Evolutionary conservation across 108 stramenopile genomes (phyloP), one percentile per base, ranked within the genome.

Genomic region (Nitzschia sp.): DNA sequence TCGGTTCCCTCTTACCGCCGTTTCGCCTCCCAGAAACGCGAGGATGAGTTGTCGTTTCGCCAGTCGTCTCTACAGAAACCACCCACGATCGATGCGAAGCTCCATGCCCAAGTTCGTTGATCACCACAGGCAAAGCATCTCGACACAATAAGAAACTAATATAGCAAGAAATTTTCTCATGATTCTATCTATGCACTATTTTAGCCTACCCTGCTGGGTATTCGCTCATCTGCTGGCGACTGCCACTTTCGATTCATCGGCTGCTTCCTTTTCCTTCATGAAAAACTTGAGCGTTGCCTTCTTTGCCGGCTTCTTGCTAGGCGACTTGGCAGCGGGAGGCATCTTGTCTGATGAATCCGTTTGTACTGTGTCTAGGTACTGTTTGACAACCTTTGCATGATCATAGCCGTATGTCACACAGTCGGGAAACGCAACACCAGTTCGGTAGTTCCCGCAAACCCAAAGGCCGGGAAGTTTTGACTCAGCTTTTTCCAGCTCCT

Each of bases 381-480:
- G 57, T 46, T 76, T 82, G 6, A 93, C 84, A 24, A 77, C 70
- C 81, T 90, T 87, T 33, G 95, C 94, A 31, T 95, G 85, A 55
- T 93, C 88, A 69, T 86, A 88, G 19, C 96, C 98, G 78, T 91
- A 97, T 29, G 84, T 91, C 13, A 98, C 94, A 73, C 98, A 98
- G 82, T 97, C 96, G 6, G 86, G 87, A 70, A 98, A 96, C 27
- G 96, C 95, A 17, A 98, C 97, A 49, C 98, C 98, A 15, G 90
- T 90, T 31, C 91, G 72, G 70, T 97, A 98, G 73, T 97, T 98
- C 18, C 98, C 95, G 66, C 91, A 85, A 2, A 96, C 61, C 81
- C 85, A 96, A 3, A 98, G 65, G 31, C 98, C 98, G 71, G 74
- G 60, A 29, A 62, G 23, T 62, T 75, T 68, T 0, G 74, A 21